A percentile compares a stretch with the other conserved stretches of the same genome.
phyloP scores from a whole-genome alignment of 306 rosid species.

The Quercus agrifolia region DNA sequence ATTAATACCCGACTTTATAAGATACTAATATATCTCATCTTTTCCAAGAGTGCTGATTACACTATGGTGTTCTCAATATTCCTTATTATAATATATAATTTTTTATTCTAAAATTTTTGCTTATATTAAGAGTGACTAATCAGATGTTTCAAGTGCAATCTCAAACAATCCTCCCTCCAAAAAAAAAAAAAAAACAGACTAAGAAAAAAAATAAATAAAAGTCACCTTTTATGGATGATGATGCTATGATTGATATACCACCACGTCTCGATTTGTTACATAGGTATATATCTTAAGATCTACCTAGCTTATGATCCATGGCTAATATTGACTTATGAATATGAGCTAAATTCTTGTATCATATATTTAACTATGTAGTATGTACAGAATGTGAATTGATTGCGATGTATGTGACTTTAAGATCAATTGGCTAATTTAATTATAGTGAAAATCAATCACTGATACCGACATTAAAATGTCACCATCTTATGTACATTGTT shows the following conservation, averaged over 20 bases:
- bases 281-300: neutral
- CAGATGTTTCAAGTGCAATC: no score
- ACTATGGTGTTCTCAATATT: neutral
- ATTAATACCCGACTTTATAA: neutral
- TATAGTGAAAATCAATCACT: neutral
- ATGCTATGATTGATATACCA: no score
- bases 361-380: neutral
- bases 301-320: neutral
- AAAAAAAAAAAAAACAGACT: no score
- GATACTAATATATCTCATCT: neutral
- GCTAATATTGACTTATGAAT: neutral
- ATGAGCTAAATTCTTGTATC: slow-evolving; percentile 8
- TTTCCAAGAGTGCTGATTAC: neutral
- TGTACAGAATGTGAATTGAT: slow-evolving; percentile 23
- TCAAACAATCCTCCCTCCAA: no score
- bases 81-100: neutral
- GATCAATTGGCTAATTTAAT: neutral
- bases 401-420: slow-evolving; percentile 18
- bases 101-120: neutral
- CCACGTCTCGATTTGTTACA: neutral
- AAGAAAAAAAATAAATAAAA: no score
- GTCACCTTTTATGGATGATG: no score
- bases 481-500: slow-evolving; percentile 7
- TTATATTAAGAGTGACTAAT: no score
- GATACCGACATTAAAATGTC: slow-evolving; percentile 17